These are phyloP conservation scores for Rhizophagus sp. DNA, from an alignment of 192 early-diverging fungal species.

Conservation along the genomic window DNA sequence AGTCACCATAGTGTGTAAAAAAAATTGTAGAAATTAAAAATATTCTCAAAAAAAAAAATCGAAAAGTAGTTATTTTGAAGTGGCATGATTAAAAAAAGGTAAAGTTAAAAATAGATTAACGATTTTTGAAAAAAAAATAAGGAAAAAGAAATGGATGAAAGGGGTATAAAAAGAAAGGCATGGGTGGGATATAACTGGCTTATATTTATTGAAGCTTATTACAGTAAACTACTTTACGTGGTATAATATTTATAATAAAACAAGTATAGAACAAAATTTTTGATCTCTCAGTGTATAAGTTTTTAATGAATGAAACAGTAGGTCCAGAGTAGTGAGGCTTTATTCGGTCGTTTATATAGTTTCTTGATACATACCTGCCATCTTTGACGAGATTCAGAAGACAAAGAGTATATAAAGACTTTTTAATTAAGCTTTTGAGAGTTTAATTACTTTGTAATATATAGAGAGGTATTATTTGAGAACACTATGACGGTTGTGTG, in stretches of 20 bases:
- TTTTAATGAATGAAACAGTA: background rate
- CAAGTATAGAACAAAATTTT: background rate
- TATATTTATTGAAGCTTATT: conserved; percentile 1
- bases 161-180: too few relatives aligned
- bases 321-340: background rate
- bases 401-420: background rate
- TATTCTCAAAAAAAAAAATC: background rate
- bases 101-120: background rate
- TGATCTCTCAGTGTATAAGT: background rate
- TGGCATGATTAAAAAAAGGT: background rate
- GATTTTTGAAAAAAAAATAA: background rate
- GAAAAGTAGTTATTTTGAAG: background rate
- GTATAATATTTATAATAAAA: background rate
- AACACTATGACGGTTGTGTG: background rate
- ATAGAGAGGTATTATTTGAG: background rate
- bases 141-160: conserved; percentile 3
- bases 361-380: conserved; percentile 6
- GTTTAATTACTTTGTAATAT: background rate
- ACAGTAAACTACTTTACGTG: background rate
- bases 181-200: background rate
- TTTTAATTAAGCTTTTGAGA: background rate
- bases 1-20: background rate
- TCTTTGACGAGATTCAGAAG: conserved; percentile 16
- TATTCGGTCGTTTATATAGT: background rate
- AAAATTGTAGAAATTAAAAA: background rate